Conservation (phyloP, 2,329 filamentous ascomycete genomes). For the Colletotrichum brevisporum region DNA sequence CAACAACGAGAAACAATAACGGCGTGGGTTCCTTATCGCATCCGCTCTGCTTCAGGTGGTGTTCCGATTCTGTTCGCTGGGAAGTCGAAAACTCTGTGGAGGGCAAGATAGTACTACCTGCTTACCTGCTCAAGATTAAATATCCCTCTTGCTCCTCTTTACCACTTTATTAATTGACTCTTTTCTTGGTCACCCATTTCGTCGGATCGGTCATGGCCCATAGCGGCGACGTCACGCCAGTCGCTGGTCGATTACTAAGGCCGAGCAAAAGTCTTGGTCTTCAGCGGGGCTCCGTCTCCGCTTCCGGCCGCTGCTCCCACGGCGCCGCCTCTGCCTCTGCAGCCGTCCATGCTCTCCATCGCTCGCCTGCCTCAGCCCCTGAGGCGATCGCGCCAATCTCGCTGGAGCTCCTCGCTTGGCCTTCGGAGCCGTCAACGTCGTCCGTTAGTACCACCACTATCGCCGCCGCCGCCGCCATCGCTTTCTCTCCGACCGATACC, state of each 20-base stretch:
- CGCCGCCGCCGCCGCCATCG: too few relatives aligned
- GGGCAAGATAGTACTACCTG: neutral
- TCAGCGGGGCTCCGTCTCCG: slow-evolving; percentile 32
- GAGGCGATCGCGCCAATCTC: slow-evolving; percentile 19
- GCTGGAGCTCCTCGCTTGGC: slow-evolving; percentile 34
- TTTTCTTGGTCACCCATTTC: neutral
- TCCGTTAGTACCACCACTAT: neutral
- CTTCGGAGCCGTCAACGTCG: slow-evolving; percentile 23
- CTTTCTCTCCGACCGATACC: neutral
- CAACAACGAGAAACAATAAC: too few relatives aligned
- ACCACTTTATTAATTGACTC: slow-evolving; percentile 2
- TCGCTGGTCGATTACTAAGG: slow-evolving; percentile 54
- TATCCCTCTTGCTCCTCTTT: neutral
- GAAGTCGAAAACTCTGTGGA: neutral
- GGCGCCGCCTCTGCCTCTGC: slow-evolving; percentile 26
- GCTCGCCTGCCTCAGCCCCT: slow-evolving; percentile 9
- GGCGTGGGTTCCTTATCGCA: neutral
- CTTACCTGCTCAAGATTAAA: neutral
- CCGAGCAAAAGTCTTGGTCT: slow-evolving; percentile 29
- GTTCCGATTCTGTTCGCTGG: neutral
- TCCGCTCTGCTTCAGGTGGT: neutral
- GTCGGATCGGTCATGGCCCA: slow-evolving; percentile 28
- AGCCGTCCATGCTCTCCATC: slow-evolving; percentile 18
- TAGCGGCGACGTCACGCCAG: slow-evolving; percentile 31
- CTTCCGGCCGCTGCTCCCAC: slow-evolving; percentile 19